These are phyloP conservation scores for Mycena amicta DNA, from an alignment of 768 basidiomycete genomes.

Conservation along the genomic window DNA sequence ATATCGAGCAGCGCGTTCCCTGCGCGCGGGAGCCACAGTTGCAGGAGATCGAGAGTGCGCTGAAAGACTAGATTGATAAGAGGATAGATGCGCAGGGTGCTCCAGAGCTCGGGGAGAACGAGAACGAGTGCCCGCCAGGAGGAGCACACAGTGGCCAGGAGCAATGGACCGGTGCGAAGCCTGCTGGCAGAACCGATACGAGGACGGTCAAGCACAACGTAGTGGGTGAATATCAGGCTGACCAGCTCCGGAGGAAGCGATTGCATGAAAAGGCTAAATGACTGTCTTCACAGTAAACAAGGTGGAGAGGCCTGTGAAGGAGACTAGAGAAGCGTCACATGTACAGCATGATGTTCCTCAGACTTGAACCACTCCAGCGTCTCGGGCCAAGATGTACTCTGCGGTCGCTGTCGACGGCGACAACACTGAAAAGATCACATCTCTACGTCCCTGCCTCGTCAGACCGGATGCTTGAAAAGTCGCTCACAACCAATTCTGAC, in stretches of 20 bases:
- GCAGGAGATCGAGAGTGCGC: neutral
- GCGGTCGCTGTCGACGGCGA: neutral
- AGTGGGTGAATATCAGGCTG: neutral
- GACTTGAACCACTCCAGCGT: neutral
- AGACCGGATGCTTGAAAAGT: slow-evolving; percentile 81
- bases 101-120: neutral
- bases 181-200: neutral
- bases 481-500: slow-evolving; percentile 63
- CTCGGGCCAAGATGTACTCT: neutral
- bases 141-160: neutral
- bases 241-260: neutral
- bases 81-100: neutral
- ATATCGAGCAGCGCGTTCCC: neutral
- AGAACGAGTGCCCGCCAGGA: neutral
- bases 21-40: neutral
- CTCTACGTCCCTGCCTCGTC: slow-evolving; percentile 84
- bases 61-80: neutral
- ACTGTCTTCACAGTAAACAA: no score
- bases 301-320: no score
- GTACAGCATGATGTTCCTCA: neutral
- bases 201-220: neutral
- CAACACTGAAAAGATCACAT: slow-evolving; percentile 50
- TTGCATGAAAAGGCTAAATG: no score
- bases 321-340: no score
- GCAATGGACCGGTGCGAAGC: neutral